These are phyloP conservation scores for Penicillium sp. DNA, from an alignment of 2,329 filamentous ascomycete species.

Conservation along the genomic window DNA sequence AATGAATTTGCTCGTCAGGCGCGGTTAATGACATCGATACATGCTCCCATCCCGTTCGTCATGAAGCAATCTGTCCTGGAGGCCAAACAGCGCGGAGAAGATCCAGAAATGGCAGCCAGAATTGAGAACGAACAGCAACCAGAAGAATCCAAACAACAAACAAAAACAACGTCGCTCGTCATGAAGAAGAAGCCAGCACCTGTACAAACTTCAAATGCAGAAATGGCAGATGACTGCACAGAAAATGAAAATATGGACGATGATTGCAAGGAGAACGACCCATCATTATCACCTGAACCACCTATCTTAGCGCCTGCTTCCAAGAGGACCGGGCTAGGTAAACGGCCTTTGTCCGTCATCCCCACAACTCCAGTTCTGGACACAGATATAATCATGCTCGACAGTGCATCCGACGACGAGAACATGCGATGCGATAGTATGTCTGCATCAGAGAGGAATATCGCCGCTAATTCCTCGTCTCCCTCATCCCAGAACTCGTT, in stretches of 20 bases:
- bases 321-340: conserved; percentile 34
- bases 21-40: conserved; percentile 59
- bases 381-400: conserved; percentile 26
- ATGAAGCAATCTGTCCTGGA: conserved; percentile 46
- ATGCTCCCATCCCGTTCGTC: conserved; percentile 51
- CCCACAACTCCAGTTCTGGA: conserved; percentile 28
- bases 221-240: conserved; percentile 19
- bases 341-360: conserved; percentile 43
- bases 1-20: conserved; percentile 55
- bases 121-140: conserved; percentile 22
- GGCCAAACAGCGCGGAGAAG: conserved; percentile 54
- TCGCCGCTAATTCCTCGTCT: conserved; percentile 25
- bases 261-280: conserved; percentile 49
- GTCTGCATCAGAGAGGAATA: conserved; percentile 39
- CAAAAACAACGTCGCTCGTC: conserved; percentile 20
- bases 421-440: conserved; percentile 22
- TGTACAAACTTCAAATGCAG: neutral
- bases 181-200: conserved; percentile 28
- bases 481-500: conserved; percentile 34
- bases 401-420: conserved; percentile 23
- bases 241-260: conserved; percentile 29
- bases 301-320: conserved; percentile 34
- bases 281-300: conserved; percentile 37
- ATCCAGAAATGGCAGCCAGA: conserved; percentile 28
- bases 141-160: conserved; percentile 9